A percentile compares a stretch with the other conserved stretches of the same genome.
Conservation (phyloP, 768 basidiomycete species). For the Rhizopogon vesiculosus region DNA sequence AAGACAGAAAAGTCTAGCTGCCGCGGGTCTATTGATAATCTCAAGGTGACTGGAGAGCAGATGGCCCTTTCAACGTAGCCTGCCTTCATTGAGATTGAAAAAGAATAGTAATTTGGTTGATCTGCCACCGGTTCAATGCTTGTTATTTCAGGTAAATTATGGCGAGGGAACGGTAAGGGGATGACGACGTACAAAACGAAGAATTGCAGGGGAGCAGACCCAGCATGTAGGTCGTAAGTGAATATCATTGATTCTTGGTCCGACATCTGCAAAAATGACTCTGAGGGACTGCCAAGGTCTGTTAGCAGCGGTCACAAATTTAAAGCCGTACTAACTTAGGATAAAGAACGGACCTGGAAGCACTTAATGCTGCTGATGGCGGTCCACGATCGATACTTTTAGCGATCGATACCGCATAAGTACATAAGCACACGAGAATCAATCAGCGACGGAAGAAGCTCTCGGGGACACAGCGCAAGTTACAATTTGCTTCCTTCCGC, state of each 20-base stretch:
- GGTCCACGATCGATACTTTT: constrained; percentile 6
- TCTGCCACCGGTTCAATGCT: constrained; percentile 26
- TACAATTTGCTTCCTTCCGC: constrained; percentile 5
- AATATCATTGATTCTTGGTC: constrained; percentile 29
- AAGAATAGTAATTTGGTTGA: constrained; percentile 36
- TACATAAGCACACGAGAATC: neutral
- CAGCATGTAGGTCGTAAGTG: constrained; percentile 44
- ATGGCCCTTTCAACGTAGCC: constrained; percentile 53
- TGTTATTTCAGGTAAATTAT: constrained; percentile 21
- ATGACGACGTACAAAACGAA: constrained; percentile 42
- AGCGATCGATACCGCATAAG: neutral
- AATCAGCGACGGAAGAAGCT: constrained; percentile 8
- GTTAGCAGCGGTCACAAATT: constrained; percentile 7
- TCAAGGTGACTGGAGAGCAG: constrained; percentile 41
- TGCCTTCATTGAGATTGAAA: constrained; percentile 50
- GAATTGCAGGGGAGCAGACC: constrained; percentile 42
- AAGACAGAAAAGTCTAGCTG: constrained; percentile 57
- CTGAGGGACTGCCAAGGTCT: constrained; percentile 6
- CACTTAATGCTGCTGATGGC: constrained; percentile 3
- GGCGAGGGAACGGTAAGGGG: neutral
- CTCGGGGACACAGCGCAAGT: constrained; percentile 1
- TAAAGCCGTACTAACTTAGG: neutral
- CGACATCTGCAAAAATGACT: constrained; percentile 19
- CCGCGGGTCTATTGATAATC: constrained; percentile 48
- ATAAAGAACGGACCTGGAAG: constrained; percentile 10